These are phyloP conservation scores for Linanthus parryae DNA, from an alignment of 148 eudicot genomes.

Conservation along the genomic window DNA sequence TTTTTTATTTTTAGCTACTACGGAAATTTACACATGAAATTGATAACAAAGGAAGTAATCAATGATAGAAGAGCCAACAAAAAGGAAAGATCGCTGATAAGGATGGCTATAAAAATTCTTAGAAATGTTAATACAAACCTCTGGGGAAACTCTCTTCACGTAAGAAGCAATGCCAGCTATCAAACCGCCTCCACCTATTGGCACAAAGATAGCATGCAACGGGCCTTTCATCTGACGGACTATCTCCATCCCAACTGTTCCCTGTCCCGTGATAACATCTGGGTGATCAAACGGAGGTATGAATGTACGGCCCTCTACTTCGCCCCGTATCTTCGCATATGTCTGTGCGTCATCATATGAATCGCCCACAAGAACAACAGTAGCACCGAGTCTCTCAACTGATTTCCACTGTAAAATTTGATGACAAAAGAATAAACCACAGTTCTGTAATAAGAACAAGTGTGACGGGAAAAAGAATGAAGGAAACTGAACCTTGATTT, in stretches of 20 bases:
- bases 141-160: constrained; percentile 75
- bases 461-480: not conserved
- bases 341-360: constrained; percentile 90
- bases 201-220: constrained; percentile 83
- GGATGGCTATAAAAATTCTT: not conserved
- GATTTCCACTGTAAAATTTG: constrained; percentile 73
- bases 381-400: constrained; percentile 84
- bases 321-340: constrained; percentile 60
- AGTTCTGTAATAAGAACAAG: not conserved
- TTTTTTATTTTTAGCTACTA: too few relatives aligned
- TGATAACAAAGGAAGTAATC: too few relatives aligned
- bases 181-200: constrained; percentile 91
- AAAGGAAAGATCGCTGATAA: too few relatives aligned
- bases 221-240: constrained; percentile 53
- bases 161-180: constrained; percentile 94
- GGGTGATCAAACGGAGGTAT: constrained; percentile 94
- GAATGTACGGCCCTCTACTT: constrained; percentile 66
- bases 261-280: constrained; percentile 81
- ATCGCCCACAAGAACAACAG: constrained; percentile 83
- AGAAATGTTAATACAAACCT: constrained; percentile 33
- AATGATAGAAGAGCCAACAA: too few relatives aligned
- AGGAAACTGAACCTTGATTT: constrained; percentile 67
- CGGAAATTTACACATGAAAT: too few relatives aligned
- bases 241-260: constrained; percentile 94
- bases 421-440: not conserved